Conservation (phyloP, 495 filamentous ascomycete species). For the Hamigera avellanea region DNA sequence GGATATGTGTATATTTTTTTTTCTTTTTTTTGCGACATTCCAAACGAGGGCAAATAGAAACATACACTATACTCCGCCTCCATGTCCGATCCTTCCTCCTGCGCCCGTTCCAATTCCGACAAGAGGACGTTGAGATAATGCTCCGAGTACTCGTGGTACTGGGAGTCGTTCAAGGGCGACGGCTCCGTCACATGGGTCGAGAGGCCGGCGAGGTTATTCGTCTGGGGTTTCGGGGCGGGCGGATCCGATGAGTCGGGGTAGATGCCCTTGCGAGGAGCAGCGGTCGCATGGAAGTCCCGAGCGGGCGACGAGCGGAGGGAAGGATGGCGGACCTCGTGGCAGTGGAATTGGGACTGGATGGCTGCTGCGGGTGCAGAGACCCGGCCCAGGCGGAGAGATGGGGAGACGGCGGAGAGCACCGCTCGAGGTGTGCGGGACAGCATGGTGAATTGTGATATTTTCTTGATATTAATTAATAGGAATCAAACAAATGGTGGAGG, state of each 20-base stretch:
- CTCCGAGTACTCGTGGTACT: slow-evolving; percentile 41
- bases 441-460: slow-evolving; percentile 20
- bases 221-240: slow-evolving; percentile 24
- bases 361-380: slow-evolving; percentile 6
- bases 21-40: not conserved
- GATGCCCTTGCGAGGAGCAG: slow-evolving; percentile 25
- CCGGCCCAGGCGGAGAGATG: slow-evolving; percentile 14
- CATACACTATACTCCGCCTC: slow-evolving; percentile 47
- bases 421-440: slow-evolving; percentile 23
- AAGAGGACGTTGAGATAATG: slow-evolving; percentile 38
- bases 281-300: slow-evolving; percentile 20
- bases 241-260: slow-evolving; percentile 31
- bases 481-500: not conserved
- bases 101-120: slow-evolving; percentile 29
- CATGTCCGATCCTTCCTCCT: slow-evolving; percentile 36
- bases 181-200: slow-evolving; percentile 28
- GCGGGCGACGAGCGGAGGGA: slow-evolving; percentile 1
- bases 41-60: slow-evolving; percentile 2
- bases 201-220: slow-evolving; percentile 20
- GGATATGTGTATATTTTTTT: not conserved
- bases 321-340: slow-evolving; percentile 1
- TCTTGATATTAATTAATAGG: no score
- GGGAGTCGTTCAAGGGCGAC: slow-evolving; percentile 22
- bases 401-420: slow-evolving; percentile 12
- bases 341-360: slow-evolving; percentile 1